Base-by-base conservation (phyloP, 768 basidiomycete genomes). In the Termitomyces sp. region DNA sequence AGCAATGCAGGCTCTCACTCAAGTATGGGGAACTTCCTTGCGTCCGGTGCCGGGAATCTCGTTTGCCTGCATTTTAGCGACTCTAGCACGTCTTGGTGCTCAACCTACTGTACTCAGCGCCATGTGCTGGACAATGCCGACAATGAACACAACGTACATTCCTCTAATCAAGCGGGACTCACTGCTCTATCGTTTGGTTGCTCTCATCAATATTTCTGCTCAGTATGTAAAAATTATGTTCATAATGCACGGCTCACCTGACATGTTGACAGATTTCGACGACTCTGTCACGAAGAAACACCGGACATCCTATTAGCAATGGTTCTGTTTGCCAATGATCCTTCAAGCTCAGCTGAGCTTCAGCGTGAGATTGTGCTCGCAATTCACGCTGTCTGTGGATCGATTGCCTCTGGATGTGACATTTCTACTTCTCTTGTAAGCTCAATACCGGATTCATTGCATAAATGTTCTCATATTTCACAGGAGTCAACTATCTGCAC, bases 291-390 rank as follows among this genome's bases (percentile, higher is more conserved):
- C 7, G 68, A 74, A 6, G 84, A 88, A 22, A 66, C 81, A 1
- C 77, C 82, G 13, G 78, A 84, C 59, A 68, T 87, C 22, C 64
- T 87, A 8, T 64, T 84, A 53, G 71, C 77, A 2, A 65, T 92
- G 45, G 62, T 87, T 4, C 72, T 87, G 3, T 69, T 91, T 32
- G 86, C 77, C 2, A 78, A 89, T 62, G 90, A 91, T 65, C 70
- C 77, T 1, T 71, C 77, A 13, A 80, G 80, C 36, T 71, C 79
- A 1, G 67, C 70, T 4, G 79, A 82, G 15, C 73, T 86, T 8
- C 75, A 71, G 57, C 73, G 69, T 28, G 83, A 84, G 7, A 71
- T 89, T 49, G 77, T 78, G 49, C 64, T 73, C 7, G 76, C 81
- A 1, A 70, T 88, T 44, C 79, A 88, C 52, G 66, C 68, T 24